phyloP scores from a whole-genome alignment of 768 basidiomycete genomes.

The Suillus decipiens region DNA sequence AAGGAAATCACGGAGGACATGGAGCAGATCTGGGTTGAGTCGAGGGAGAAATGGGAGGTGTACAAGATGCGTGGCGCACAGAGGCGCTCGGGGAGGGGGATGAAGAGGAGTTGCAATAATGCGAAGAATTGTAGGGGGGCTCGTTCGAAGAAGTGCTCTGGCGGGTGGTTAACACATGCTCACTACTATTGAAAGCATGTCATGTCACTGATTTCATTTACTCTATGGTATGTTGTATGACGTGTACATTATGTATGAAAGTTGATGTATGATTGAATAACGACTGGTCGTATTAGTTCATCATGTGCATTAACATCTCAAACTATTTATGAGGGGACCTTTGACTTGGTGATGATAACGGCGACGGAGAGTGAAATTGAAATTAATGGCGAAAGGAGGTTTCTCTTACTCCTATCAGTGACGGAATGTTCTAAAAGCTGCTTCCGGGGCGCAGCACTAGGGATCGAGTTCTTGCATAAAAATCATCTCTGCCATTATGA shows the following conservation, averaged over 20 bases:
- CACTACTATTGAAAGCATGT: slow-evolving; percentile 1
- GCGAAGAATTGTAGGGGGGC: background rate
- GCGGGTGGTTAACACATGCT: slow-evolving; percentile 2
- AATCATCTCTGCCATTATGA: no score
- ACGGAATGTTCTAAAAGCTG: background rate
- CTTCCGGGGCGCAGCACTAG: background rate
- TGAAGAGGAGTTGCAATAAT: background rate
- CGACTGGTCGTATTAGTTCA: slow-evolving; percentile 4
- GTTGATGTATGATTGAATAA: slow-evolving; percentile 6
- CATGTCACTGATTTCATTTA: background rate
- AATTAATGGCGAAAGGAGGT: background rate
- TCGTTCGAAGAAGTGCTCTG: slow-evolving; percentile 6
- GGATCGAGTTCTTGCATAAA: no score
- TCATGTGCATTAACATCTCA: background rate
- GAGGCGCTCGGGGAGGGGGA: background rate
- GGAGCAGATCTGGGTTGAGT: slow-evolving; percentile 2
- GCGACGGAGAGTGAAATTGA: background rate
- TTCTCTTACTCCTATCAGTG: no score
- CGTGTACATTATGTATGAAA: slow-evolving; percentile 10
- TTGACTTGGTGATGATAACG: background rate
- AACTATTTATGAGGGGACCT: background rate
- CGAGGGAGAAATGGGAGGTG: slow-evolving; percentile 6
- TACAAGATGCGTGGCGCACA: background rate
- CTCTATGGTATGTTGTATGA: slow-evolving; percentile 1
- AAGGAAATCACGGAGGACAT: slow-evolving; percentile 39